Base-by-base conservation (phyloP, 768 basidiomycete species). In the Russula virescens region DNA sequence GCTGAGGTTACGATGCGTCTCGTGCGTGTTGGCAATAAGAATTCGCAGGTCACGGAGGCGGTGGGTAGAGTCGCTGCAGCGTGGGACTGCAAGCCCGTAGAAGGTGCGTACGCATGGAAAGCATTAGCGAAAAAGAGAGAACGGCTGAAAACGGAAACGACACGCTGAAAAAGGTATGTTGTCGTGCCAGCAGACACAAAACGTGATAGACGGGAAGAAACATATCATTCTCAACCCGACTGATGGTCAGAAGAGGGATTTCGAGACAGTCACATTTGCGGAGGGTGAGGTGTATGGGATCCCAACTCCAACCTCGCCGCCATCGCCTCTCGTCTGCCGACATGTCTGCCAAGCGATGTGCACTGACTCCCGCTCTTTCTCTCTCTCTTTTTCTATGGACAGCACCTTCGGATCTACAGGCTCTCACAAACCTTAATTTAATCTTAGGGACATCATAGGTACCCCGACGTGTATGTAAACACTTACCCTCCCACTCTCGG, bases 241-340 rank as follows among this genome's bases (percentile, higher is more conserved):
- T 43, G 89, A 94, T 64, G 76, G 79, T 49, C 93, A 95, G 74
- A 91, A 84, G 75, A 81, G 85, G 68, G 94, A 95, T 65, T 89
- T 90, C 64, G 94, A 98, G 70, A 80, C 86, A 59, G 82, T 82
- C 21, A 88, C 86, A 0, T 95, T 98, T 68, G 91, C 88, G 45
- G 96, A 98, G 74, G 87, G 87, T 61, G 96, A 98, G 68, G 93
- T 98, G 14, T 98, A 91, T 72, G 95, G 95, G 23, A 87, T 98
- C 66, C n/a, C n/a, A n/a, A n/a, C n/a, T n/a, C n/a, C n/a, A n/a
- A n/a, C n/a, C n/a, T n/a, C n/a, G n/a, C n/a, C n/a, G n/a, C n/a
- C n/a, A n/a, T n/a, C n/a, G n/a, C n/a, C n/a, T n/a, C n/a, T n/a
- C n/a, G n/a, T n/a, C n/a, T n/a, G n/a, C n/a, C n/a, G n/a, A n/a